Percentiles rank a stretch among this genome's conserved stretches.
phyloP scores from a whole-genome alignment of 2,329 filamentous ascomycete genomes.

The Alternaria viburni region DNA sequence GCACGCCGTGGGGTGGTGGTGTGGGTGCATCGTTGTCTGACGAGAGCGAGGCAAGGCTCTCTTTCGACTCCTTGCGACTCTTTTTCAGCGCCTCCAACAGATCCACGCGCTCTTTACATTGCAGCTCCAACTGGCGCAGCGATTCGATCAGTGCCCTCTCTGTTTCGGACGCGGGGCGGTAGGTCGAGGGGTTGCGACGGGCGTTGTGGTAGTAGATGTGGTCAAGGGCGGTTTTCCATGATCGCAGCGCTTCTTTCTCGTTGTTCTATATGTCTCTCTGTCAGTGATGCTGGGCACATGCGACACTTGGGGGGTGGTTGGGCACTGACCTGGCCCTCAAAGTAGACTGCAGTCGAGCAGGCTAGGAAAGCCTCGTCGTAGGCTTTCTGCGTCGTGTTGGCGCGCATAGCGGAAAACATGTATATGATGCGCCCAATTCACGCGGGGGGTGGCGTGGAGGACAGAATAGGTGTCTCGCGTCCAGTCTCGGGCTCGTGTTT shows the following conservation, averaged over 20 bases:
- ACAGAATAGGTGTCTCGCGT: constrained; percentile 12
- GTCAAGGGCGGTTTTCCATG: constrained; percentile 87
- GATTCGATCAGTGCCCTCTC: constrained; percentile 84
- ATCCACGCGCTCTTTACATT: constrained; percentile 93
- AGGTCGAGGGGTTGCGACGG: constrained; percentile 72
- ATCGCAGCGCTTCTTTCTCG: constrained; percentile 85
- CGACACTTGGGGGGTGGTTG: not conserved
- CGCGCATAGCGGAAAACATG: constrained; percentile 52
- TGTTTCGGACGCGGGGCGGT: constrained; percentile 76
- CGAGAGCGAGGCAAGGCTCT: constrained; percentile 34
- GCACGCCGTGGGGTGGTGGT: constrained; percentile 28
- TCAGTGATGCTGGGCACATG: constrained; percentile 1
- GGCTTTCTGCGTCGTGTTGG: constrained; percentile 86
- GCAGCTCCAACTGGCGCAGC: constrained; percentile 79
- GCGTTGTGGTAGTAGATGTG: constrained; percentile 88
- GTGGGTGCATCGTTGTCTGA: constrained; percentile 30
- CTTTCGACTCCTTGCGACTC: constrained; percentile 62
- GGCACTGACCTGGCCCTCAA: constrained; percentile 79
- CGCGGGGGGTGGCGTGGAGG: constrained; percentile 53
- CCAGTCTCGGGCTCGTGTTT: constrained; percentile 19
- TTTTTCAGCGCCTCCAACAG: constrained; percentile 80
- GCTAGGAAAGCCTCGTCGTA: constrained; percentile 96
- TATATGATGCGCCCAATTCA: constrained; percentile 6
- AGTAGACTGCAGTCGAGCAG: constrained; percentile 95
- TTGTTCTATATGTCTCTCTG: constrained; percentile 69